These are phyloP conservation scores for Manihot esculenta DNA, from an alignment of 441 rosid genomes.

Conservation along the genomic window DNA sequence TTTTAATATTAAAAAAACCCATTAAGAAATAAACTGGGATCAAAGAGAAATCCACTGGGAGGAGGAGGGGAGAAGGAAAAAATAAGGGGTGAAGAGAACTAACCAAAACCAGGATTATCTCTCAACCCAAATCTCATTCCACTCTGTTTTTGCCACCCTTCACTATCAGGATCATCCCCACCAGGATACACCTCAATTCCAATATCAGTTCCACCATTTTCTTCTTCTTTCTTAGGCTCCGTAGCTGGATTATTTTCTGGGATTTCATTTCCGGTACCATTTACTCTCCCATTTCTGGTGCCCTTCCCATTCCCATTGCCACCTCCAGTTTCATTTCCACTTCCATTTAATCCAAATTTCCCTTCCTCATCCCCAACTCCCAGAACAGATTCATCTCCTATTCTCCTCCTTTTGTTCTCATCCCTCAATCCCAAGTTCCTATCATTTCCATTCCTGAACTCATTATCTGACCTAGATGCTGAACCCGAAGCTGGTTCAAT, in stretches of 20 bases:
- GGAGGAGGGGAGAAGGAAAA: background rate
- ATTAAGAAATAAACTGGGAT: conserved; percentile 8
- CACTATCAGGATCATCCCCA: conserved; percentile 50
- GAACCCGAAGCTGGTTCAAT: conserved; percentile 48
- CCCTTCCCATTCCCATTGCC: conserved; percentile 20
- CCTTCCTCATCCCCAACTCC: conserved; percentile 33
- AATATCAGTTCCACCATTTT: conserved; percentile 41
- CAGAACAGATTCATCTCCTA: conserved; percentile 34
- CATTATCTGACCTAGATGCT: conserved; percentile 28
- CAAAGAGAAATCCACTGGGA: conserved; percentile 1
- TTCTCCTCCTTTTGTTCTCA: conserved; percentile 39
- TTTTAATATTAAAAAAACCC: background rate
- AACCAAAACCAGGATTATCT: conserved; percentile 80
- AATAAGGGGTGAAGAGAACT: conserved; percentile 25
- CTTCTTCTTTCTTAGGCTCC: conserved; percentile 47
- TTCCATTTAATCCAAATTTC: conserved; percentile 29
- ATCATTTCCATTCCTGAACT: conserved; percentile 32
- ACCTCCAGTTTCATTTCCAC: conserved; percentile 15
- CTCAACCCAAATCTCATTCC: conserved; percentile 63
- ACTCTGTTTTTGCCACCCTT: conserved; percentile 50
- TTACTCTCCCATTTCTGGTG: conserved; percentile 24
- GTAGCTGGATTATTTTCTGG: conserved; percentile 4
- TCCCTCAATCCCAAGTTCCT: conserved; percentile 37
- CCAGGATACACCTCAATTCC: conserved; percentile 51
- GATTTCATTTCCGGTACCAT: conserved; percentile 19